Conservation (phyloP, 164 flowering plant species). For the Vitis labrusca region DNA sequence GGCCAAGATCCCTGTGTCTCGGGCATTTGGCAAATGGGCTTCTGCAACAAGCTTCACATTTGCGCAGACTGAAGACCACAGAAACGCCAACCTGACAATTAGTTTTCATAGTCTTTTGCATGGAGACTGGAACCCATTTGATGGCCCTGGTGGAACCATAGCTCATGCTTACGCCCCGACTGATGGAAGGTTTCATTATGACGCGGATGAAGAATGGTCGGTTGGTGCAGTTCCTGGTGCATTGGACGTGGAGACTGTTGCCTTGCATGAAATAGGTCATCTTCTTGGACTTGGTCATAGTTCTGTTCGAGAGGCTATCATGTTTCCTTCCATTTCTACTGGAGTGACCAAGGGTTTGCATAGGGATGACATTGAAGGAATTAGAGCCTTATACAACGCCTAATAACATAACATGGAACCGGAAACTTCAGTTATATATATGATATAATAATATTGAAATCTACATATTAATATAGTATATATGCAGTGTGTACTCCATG, state of each 20-base stretch:
- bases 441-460: too few relatives aligned
- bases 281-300: not conserved
- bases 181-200: constrained; percentile 16
- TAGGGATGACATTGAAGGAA: constrained; percentile 9
- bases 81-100: constrained; percentile 17
- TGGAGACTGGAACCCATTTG: constrained; percentile 29
- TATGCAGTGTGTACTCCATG: too few relatives aligned
- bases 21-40: constrained; percentile 27
- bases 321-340: constrained; percentile 1
- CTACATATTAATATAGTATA: too few relatives aligned
- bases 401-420: not conserved
- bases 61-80: not conserved
- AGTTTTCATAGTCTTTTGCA: constrained; percentile 21
- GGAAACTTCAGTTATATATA: too few relatives aligned
- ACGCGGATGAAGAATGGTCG: constrained; percentile 18
- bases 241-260: constrained; percentile 11
- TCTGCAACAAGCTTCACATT: constrained; percentile 20
- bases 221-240: not conserved
- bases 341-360: constrained; percentile 8
- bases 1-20: not conserved
- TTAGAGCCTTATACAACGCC: constrained; percentile 1
- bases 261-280: not conserved
- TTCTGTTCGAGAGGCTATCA: not conserved
- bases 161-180: constrained; percentile 22
- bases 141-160: constrained; percentile 17